Percentiles rank a stretch among this genome's conserved stretches.
phyloP scores from a whole-genome alignment of 345 rosid genomes.

The Populus alba region DNA sequence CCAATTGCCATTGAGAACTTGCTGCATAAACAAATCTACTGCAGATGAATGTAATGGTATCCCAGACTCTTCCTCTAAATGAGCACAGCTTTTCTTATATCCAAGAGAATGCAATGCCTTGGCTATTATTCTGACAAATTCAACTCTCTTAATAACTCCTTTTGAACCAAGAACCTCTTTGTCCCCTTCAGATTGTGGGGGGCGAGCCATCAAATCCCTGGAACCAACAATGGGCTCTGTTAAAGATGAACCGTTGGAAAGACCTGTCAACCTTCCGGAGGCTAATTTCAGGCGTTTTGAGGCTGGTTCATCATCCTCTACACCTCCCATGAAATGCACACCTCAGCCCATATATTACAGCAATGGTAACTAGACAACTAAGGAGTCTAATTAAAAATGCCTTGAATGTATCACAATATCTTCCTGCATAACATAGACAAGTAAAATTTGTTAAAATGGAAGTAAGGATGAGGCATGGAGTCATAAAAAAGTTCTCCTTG shows the following conservation, averaged over 20 bases:
- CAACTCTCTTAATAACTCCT: constrained; percentile 56
- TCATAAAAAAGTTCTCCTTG: not conserved
- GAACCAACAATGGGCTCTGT: constrained; percentile 27
- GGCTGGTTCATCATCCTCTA: constrained; percentile 22
- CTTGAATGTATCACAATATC: not conserved
- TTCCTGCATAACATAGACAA: constrained; percentile 3
- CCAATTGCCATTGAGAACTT: constrained; percentile 61
- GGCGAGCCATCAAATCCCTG: constrained; percentile 67
- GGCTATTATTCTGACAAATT: constrained; percentile 57
- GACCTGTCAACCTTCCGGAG: constrained; percentile 1
- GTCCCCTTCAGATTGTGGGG: constrained; percentile 62
- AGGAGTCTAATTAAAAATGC: not conserved
- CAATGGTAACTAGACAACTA: not conserved
- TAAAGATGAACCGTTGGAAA: constrained; percentile 12
- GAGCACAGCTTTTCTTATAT: constrained; percentile 54
- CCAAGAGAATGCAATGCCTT: constrained; percentile 73
- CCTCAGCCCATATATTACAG: constrained; percentile 24
- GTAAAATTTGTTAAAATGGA: not conserved
- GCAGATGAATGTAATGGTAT: constrained; percentile 46
- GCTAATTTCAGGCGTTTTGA: constrained; percentile 18
- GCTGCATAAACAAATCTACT: constrained; percentile 49
- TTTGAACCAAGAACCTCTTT: constrained; percentile 51
- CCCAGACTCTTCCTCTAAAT: constrained; percentile 70
- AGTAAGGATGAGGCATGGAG: not conserved
- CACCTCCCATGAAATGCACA: constrained; percentile 22